phyloP scores from a whole-genome alignment of 352 stramenopile species.

The Phytopythium boreale region DNA sequence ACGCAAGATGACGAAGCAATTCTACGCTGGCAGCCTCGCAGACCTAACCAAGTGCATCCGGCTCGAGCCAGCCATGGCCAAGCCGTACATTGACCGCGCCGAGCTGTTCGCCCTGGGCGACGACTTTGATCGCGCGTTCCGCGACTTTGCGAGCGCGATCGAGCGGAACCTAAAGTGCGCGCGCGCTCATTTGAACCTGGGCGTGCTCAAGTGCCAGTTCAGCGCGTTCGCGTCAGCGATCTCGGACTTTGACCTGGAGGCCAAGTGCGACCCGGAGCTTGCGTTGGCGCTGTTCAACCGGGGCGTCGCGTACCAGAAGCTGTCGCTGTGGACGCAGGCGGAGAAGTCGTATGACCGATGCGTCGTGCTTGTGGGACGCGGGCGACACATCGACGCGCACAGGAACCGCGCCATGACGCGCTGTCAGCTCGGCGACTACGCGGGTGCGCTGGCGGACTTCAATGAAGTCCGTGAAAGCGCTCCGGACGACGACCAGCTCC shows the following conservation, averaged over 20 bases:
- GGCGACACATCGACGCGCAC: slow-evolving; percentile 47
- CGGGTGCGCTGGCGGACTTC: slow-evolving; percentile 62
- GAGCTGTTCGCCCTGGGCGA: slow-evolving; percentile 62
- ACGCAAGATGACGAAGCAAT: slow-evolving; percentile 48
- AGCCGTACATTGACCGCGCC: slow-evolving; percentile 66
- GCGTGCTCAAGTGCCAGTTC: slow-evolving; percentile 83
- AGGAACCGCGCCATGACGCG: slow-evolving; percentile 64
- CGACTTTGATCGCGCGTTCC: slow-evolving; percentile 60
- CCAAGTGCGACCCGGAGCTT: slow-evolving; percentile 37
- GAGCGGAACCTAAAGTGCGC: slow-evolving; percentile 44
- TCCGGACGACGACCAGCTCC: slow-evolving; percentile 68
- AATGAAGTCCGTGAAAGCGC: slow-evolving; percentile 59
- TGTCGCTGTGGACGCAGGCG: slow-evolving; percentile 62
- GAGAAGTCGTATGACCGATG: slow-evolving; percentile 57
- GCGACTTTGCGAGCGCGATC: slow-evolving; percentile 52
- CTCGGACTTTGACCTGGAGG: slow-evolving; percentile 62
- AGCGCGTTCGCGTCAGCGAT: slow-evolving; percentile 57
- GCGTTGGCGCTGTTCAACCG: slow-evolving; percentile 60
- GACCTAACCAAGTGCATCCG: slow-evolving; percentile 69
- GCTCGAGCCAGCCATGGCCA: slow-evolving; percentile 44
- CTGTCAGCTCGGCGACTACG: slow-evolving; percentile 50
- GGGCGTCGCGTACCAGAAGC: slow-evolving; percentile 65
- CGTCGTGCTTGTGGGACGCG: slow-evolving; percentile 37
- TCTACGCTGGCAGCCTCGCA: slow-evolving; percentile 41
- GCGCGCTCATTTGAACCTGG: slow-evolving; percentile 55